Evolutionary conservation across 768 basidiomycete species (phyloP).

Genomic region (Podaxis sp.): DNA sequence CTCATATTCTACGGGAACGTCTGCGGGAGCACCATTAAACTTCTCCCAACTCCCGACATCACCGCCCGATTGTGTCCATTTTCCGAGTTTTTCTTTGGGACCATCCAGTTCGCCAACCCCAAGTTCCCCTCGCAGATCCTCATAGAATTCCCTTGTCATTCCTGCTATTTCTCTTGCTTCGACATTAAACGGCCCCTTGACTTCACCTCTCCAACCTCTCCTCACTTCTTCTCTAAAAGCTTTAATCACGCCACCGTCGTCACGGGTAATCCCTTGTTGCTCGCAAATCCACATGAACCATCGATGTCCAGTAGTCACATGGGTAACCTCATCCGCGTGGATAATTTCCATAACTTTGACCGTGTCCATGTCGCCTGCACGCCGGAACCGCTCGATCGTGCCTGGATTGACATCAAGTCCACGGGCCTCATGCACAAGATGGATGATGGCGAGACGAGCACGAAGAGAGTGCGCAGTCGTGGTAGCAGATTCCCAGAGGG

Average conservation of each 20-base stretch:
- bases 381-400: conserved; percentile 71
- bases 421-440: conserved; percentile 82
- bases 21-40: not conserved
- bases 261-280: conserved; percentile 21
- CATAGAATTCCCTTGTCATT: conserved; percentile 70
- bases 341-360: conserved; percentile 72
- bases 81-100: not conserved
- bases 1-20: conserved; percentile 2
- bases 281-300: conserved; percentile 83
- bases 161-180: conserved; percentile 74
- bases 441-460: conserved; percentile 78
- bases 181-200: conserved; percentile 83
- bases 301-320: conserved; percentile 79
- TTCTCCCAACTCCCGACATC: not conserved
- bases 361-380: conserved; percentile 65
- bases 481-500: conserved; percentile 76
- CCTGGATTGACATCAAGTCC: conserved; percentile 83
- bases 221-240: conserved; percentile 73
- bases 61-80: not conserved
- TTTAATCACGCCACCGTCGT: conserved; percentile 31
- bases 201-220: conserved; percentile 66
- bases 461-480: conserved; percentile 67
- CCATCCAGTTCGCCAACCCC: conserved; percentile 20
- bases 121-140: conserved; percentile 66
- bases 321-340: conserved; percentile 79